Percentiles rank a stretch among this genome's conserved stretches.
Evolutionary conservation across 345 rosid species (phyloP).

Genomic region (Aurinia saxatilis): DNA sequence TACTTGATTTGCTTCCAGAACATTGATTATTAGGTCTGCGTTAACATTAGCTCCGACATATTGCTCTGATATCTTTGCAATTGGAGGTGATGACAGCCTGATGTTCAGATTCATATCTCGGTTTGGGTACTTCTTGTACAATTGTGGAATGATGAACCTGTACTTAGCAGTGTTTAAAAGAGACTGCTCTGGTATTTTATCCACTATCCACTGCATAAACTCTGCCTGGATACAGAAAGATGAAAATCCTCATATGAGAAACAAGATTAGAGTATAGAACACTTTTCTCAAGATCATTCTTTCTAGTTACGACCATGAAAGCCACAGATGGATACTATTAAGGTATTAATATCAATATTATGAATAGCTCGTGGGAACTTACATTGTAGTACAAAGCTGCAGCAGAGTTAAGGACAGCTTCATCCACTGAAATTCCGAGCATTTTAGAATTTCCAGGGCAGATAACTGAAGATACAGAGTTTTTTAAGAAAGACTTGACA

Average conservation of each 20-base stretch:
- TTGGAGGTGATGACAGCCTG: conserved; percentile 78
- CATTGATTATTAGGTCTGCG: conserved; percentile 66
- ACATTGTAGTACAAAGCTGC: conserved; percentile 82
- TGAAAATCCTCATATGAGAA: not conserved
- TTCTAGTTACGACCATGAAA: not conserved
- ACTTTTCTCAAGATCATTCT: not conserved
- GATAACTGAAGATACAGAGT: conserved; percentile 36
- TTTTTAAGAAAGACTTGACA: conserved; percentile 15
- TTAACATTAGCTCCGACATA: conserved; percentile 67
- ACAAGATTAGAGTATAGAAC: not conserved
- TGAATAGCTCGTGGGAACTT: conserved; percentile 27
- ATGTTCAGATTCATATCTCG: conserved; percentile 75
- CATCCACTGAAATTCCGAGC: conserved; percentile 86
- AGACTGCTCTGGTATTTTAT: conserved; percentile 78
- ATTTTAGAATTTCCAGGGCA: conserved; percentile 64
- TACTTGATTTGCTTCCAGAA: conserved; percentile 51
- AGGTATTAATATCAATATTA: not conserved
- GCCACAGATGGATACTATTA: not conserved
- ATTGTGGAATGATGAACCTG: conserved; percentile 83
- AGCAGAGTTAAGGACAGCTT: conserved; percentile 86
- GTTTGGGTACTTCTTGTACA: conserved; percentile 89
- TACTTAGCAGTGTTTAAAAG: conserved; percentile 89
- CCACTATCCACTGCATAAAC: conserved; percentile 88
- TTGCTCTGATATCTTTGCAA: conserved; percentile 51
- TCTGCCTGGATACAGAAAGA: conserved; percentile 55